Base-by-base conservation (phyloP, 441 rosid species). In the Rhodomyrtus psidioides region DNA sequence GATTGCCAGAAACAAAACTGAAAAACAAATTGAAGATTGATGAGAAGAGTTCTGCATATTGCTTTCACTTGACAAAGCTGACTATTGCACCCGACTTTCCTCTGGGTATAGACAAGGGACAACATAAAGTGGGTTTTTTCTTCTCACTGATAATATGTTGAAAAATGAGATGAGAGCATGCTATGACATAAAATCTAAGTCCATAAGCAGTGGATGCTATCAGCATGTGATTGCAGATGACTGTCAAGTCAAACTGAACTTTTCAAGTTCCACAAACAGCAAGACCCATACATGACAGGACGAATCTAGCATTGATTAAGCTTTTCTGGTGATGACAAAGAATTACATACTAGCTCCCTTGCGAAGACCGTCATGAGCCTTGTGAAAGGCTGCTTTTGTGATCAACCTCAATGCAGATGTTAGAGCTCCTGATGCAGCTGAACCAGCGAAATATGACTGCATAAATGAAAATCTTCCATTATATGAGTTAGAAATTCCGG, bases 401-500 rank as follows among this genome's bases (percentile, higher is more conserved):
- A 96, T 59, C 58, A 96, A 89, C 87, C 99, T 91, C 90, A 96
- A 86, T 28, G 86, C 93, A 62, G 99, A 95, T 39, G 98, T 94
- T 65, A 94, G 83, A 81, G 93, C 94, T 62, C 99, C 99, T 27
- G 97, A 91, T 65, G 94, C 95, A 84, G 94, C 98, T 89, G 91
- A 65, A 57, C 98, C 98, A 84, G 94, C 98, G 23, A 93, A 87
- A 88, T 87, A 97, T 7, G 96, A 94, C 97, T 96, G 89, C 79
- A 84, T 51, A 86, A 81, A n/a, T n/a, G n/a, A n/a, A n/a, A n/a
- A n/a, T n/a, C n/a, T n/a, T n/a, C n/a, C n/a, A n/a, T n/a, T n/a
- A 51, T 7, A 8, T 55, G 58, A 55, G 26, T 26, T 55, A 21
- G 12, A 55, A 55, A 21, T 21, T 55, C 57, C 3, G 26, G 23